These are phyloP conservation scores for Trichoderma koningii DNA, from an alignment of 2,329 filamentous ascomycete genomes.

Conservation along the genomic window DNA sequence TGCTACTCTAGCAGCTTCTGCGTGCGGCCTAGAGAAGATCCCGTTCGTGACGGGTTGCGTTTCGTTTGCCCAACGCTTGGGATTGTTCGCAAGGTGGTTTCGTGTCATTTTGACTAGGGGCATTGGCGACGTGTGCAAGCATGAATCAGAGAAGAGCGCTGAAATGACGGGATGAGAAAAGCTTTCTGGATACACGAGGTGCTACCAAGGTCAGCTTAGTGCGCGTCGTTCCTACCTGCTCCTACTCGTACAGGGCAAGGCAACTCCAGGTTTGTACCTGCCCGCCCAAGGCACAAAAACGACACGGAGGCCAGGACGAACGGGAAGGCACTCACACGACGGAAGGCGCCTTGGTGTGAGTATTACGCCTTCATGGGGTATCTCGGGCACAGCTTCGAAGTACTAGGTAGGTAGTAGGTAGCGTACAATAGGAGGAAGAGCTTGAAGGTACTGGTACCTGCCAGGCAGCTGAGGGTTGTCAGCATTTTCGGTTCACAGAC, in stretches of 20 bases:
- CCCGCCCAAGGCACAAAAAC: neutral
- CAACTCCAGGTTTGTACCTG: too few species aligned
- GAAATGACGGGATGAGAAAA: neutral
- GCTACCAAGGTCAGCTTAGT: too few species aligned
- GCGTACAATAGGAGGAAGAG: too few species aligned
- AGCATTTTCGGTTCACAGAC: neutral
- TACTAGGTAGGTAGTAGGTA: too few species aligned
- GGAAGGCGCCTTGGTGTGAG: too few species aligned
- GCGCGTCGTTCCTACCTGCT: neutral
- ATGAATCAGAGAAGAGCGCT: neutral
- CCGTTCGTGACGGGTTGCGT: conserved; percentile 5
- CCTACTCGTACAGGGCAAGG: too few species aligned
- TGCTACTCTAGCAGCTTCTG: conserved; percentile 1
- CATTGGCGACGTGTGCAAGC: conserved; percentile 17
- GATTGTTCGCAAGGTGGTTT: neutral
- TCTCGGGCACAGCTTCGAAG: too few species aligned
- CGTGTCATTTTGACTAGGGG: conserved; percentile 21
- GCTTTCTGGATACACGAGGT: neutral
- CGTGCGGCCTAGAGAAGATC: neutral
- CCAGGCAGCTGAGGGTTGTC: too few species aligned
- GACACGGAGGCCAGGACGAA: neutral
- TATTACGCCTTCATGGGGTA: neutral
- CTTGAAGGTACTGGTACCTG: neutral
- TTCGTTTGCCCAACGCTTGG: conserved; percentile 18
- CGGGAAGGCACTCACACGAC: neutral